Evolutionary conservation across 192 early-diverging fungal genomes (phyloP), one percentile per base, ranked within the genome.

Genomic region (Coemansia sp.): DNA sequence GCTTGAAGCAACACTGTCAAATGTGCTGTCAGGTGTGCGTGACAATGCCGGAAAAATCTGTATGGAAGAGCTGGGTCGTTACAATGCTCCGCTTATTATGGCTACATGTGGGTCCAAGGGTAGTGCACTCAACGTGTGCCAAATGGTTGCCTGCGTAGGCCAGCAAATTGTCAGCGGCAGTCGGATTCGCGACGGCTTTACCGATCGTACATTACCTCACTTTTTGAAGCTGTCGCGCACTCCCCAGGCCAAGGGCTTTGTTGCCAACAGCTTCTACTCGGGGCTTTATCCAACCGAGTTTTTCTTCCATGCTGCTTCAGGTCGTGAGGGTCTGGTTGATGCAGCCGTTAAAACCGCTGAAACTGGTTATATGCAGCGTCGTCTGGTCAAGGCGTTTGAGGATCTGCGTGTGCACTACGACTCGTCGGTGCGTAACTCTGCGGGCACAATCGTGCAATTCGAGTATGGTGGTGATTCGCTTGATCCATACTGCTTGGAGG

Each of bases 281-380:
- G 97, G 97, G 7, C 82, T 99, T n/a, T 88, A 91, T 10, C 96
- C 97, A 4, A 89, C 93, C 1, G 97, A 99, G 74, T 99, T 99
- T 79, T 82, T 99, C 58, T 99, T 98, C 87, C 97, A 99, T 83
- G 97, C 96, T 59, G 91, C 97, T 12, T 97, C 96, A 50, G 97
- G 97, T 74, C 94, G 97, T 83, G 97, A 99, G 88, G 97, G 97
- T 81, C 85, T 99, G 59, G 94, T 99, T 39, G 97, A 99, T 83
- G 98, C 97, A 6, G 97, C 97, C 51, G 97, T 99, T 73, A 99
- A 99, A 70, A 99, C 97, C 53, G 97, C 97, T 22, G 97, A 99
- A 83, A 99, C 97, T 4, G 97, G 97, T 48, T 97, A 97, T 75
- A 97, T 97, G 95, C 92, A 93, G 74, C 85, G 95, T 52, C 92